These are phyloP conservation scores for Aegilops tauschii DNA, from an alignment of 176 grass and related monocot genomes.

Conservation along the genomic window DNA sequence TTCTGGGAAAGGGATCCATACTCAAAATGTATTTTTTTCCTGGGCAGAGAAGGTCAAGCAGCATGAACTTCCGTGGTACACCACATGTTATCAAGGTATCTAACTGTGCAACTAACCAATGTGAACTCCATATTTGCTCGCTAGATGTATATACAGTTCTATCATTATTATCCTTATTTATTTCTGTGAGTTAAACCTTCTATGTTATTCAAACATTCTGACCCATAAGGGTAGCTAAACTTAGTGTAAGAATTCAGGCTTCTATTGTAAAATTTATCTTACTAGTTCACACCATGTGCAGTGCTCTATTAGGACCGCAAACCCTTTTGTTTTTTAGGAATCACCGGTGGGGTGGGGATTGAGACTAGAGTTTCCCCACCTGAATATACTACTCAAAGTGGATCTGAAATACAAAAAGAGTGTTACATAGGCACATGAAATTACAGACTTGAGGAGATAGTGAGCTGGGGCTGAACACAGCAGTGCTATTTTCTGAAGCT, in stretches of 20 bases:
- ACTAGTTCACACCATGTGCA: conserved; percentile 11
- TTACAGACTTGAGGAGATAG: too few species aligned
- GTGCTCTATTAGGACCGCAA: background rate
- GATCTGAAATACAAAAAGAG: too few species aligned
- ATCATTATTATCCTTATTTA: background rate
- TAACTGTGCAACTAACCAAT: background rate
- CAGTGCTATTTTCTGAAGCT: too few species aligned
- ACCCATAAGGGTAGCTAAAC: conserved; percentile 4
- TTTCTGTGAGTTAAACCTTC: background rate
- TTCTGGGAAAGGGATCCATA: conserved; percentile 96
- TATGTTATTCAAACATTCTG: conserved; percentile 5
- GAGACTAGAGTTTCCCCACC: too few species aligned
- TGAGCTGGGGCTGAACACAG: too few species aligned
- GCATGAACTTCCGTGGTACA: conserved; percentile 66
- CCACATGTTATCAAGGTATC: conserved; percentile 94
- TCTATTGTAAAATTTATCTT: conserved; percentile 14
- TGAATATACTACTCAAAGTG: too few species aligned
- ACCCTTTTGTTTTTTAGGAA: background rate
- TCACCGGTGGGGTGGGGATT: too few species aligned
- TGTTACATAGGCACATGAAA: too few species aligned
- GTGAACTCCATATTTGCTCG: background rate
- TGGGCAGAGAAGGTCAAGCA: conserved; percentile 80
- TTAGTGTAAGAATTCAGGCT: conserved; percentile 1
- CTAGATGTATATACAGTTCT: conserved; percentile 1
- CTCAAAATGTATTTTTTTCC: conserved; percentile 99